Conservation (phyloP, 2,329 filamentous ascomycete genomes). For the Colletotrichum lini region DNA sequence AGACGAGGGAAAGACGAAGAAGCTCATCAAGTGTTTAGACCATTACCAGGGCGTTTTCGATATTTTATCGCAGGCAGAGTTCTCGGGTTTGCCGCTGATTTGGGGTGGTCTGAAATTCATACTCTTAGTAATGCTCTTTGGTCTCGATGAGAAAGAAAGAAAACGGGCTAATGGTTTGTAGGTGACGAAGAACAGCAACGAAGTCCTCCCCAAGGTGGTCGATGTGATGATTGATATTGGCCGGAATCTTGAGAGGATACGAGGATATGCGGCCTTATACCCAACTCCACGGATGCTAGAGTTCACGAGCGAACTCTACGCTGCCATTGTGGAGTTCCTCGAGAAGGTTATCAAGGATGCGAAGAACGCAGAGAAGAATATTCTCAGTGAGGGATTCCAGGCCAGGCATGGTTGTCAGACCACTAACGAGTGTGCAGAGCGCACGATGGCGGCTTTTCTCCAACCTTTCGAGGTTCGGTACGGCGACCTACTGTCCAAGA, state of each 20-base stretch:
- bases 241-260: constrained; percentile 45
- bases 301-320: constrained; percentile 47
- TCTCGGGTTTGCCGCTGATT: constrained; percentile 46
- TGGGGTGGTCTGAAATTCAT: constrained; percentile 46
- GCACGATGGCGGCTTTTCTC: constrained; percentile 22
- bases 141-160: neutral
- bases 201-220: constrained; percentile 45
- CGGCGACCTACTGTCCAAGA: constrained; percentile 42
- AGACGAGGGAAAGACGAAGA: constrained; percentile 41
- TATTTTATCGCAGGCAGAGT: constrained; percentile 47
- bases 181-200: constrained; percentile 47
- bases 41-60: constrained; percentile 48
- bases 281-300: constrained; percentile 47
- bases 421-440: constrained; percentile 2
- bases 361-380: constrained; percentile 43
- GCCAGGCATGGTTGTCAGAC: too few species aligned
- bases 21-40: constrained; percentile 45
- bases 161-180: neutral
- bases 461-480: constrained; percentile 43
- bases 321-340: constrained; percentile 47
- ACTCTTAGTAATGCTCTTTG: constrained; percentile 13
- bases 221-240: constrained; percentile 48
- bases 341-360: constrained; percentile 44
- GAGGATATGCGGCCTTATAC: constrained; percentile 44
- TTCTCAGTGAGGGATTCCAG: neutral